Evolutionary conservation across 1,139 yeast genomes (phyloP), one percentile per base, ranked within the genome.

Genomic region (Blastobotrys petasosporus): DNA sequence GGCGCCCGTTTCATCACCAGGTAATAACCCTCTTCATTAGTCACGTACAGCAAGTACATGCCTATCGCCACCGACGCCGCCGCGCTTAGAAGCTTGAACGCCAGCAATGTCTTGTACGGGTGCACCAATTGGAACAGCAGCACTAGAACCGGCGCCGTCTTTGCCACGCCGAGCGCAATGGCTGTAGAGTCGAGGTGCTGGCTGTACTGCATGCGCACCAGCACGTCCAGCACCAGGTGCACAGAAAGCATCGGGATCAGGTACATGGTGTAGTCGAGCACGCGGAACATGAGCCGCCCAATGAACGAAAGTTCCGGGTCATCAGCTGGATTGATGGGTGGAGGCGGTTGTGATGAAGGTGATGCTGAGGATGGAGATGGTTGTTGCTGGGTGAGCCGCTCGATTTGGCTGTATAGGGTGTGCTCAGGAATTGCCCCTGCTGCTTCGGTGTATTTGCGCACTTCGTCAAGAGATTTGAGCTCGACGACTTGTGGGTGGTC

Each of bases 1-100:
- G 73, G 73, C 2, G 70, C 69, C 37, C 62, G 55, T 38, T 61
- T 57, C 71, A 68, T 69, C 25, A 66, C 61, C 4, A 65, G 62
- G 50, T 61, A 65, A 55, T 68, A 68, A 28, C 69, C 70, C 38
- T 61, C 65, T 44, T 62, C 66, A 44, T 66, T 59, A 13, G 68
- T 54, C 9, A 62, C 55, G 45, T 59, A 61, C 9, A 68, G 54
- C 31, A 68, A 51, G 49, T 67, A 67, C 35, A 62, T 53, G 28
- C 71, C 71, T 17, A 65, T 53, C 2, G 48, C 52, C 3, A 58
- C 53, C 23, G 62, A 49, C 9, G 57, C 58, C 13, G 57, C 49
- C 41, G 62, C 51, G 17, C 59, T 49, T 6, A 31, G 46, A 3
- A 55, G 51, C 20, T 59, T 51, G 48, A 62, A 61, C 32, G 50